These are phyloP conservation scores for Pseudogymnoascus sp. DNA, from an alignment of 2,329 filamentous ascomycete species.

Conservation along the genomic window DNA sequence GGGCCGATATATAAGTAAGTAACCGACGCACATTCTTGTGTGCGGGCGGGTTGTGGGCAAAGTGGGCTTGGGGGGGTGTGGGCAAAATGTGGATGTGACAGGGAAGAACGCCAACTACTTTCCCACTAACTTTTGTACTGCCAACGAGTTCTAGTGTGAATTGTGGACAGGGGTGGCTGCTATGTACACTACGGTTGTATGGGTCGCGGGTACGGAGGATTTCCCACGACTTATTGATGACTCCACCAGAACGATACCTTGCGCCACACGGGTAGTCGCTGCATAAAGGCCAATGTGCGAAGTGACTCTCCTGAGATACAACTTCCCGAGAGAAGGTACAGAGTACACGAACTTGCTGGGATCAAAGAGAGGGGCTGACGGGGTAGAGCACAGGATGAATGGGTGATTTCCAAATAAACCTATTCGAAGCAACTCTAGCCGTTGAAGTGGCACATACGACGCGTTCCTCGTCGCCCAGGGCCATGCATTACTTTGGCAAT, in stretches of 20 bases:
- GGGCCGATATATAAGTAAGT: slow-evolving; percentile 2
- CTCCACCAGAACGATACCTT: slow-evolving; percentile 2
- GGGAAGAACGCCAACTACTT: background rate
- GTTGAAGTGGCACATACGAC: background rate
- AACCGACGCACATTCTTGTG: background rate
- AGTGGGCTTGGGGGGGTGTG: background rate
- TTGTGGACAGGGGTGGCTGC: background rate
- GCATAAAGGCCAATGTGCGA: background rate
- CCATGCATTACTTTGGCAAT: slow-evolving; percentile 5
- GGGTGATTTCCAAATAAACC: background rate
- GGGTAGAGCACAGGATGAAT: background rate
- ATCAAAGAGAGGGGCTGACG: slow-evolving; percentile 5
- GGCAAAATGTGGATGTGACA: background rate
- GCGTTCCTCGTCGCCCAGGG: background rate
- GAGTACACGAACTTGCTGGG: background rate
- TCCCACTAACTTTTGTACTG: slow-evolving; percentile 1
- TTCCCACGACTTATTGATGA: slow-evolving; percentile 3
- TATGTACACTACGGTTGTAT: background rate
- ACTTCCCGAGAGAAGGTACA: background rate
- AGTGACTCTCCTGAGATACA: background rate
- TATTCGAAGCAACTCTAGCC: background rate
- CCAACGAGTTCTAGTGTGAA: slow-evolving; percentile 3
- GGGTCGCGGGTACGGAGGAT: background rate
- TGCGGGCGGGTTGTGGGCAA: slow-evolving; percentile 3
- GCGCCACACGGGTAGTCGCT: background rate